Base-by-base conservation (phyloP, 345 rosid species). In the Schrenkiella parvula region DNA sequence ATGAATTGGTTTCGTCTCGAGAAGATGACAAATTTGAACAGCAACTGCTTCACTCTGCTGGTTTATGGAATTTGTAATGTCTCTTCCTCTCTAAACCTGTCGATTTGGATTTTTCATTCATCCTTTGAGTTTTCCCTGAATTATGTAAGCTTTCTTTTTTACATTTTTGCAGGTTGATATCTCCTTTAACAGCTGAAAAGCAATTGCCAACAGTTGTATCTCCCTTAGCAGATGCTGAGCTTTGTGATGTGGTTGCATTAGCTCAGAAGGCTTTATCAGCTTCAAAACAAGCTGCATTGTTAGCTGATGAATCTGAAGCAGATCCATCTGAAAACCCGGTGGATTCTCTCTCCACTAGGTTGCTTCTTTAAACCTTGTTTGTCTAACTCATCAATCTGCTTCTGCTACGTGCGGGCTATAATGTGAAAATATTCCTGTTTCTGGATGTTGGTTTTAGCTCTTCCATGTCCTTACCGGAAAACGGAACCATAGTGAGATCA, bases 251-350 rank as follows among this genome's bases (percentile, higher is more conserved):
- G 22, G 66, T 87, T 74, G 68, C 85, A 46, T 60, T 90, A 35
- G 98, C 98, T 58, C 83, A 82, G 61, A 80, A 80, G 78, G 96
- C 95, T 69, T 82, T 92, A 77, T 86, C 81, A 64, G 91, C 90
- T 57, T 87, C 95, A 5, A 88, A 84, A 83, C 83, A 84, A 76
- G 91, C 90, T 46, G 88, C 82, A 35, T 75, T 70, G 50, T 67
- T 88, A 34, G 79, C 71, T 78, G 84, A 79, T 2, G 83, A 82
- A 52, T 48, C 77, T 39, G 64, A 72, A 50, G 41, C 70, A 14
- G 19, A 52, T 54, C 62, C 59, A 65, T 64, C 83, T 73, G 77
- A 73, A 28, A 72, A 55, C 25, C 4, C 42, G 44, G 78, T 70
- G 57, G 75, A 73, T 74, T 57, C 71, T 44, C 83, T 80, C 66